These are phyloP conservation scores for Erodium chrysanthum DNA, from an alignment of 441 rosid genomes.

Conservation along the genomic window DNA sequence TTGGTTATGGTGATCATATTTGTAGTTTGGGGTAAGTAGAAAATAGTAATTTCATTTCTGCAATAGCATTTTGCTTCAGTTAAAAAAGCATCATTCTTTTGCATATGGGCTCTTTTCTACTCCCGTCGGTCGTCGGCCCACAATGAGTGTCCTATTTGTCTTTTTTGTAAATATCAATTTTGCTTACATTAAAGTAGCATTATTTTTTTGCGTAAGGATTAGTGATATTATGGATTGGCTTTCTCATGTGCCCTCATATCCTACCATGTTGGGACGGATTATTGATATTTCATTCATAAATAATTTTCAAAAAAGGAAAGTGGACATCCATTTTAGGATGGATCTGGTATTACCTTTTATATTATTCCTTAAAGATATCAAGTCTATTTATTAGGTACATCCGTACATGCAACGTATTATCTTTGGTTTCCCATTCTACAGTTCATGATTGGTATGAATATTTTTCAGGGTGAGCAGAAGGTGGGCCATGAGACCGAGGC, in stretches of 20 bases:
- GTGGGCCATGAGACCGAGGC: constrained; percentile 85
- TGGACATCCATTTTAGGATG: neutral
- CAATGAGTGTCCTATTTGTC: neutral
- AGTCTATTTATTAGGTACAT: neutral
- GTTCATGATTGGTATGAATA: neutral
- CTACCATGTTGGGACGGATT: neutral
- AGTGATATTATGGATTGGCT: neutral
- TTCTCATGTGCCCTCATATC: neutral
- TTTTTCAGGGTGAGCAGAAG: constrained; percentile 47
- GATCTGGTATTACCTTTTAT: neutral
- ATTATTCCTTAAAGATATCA: neutral
- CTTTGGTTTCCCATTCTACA: neutral
- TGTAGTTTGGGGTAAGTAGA: neutral
- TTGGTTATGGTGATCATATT: neutral
- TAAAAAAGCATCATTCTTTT: neutral
- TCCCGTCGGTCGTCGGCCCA: too few species aligned
- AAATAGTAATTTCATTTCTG: neutral
- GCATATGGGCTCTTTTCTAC: neutral
- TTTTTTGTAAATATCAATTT: too few species aligned
- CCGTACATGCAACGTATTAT: neutral
- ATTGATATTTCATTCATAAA: neutral
- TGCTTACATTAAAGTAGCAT: too few species aligned
- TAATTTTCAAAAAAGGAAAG: neutral
- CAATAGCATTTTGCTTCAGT: neutral
- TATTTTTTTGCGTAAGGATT: too few species aligned